Evolutionary conservation across 2,329 filamentous ascomycete species (phyloP).

Genomic region (Fusarium irregulare): DNA sequence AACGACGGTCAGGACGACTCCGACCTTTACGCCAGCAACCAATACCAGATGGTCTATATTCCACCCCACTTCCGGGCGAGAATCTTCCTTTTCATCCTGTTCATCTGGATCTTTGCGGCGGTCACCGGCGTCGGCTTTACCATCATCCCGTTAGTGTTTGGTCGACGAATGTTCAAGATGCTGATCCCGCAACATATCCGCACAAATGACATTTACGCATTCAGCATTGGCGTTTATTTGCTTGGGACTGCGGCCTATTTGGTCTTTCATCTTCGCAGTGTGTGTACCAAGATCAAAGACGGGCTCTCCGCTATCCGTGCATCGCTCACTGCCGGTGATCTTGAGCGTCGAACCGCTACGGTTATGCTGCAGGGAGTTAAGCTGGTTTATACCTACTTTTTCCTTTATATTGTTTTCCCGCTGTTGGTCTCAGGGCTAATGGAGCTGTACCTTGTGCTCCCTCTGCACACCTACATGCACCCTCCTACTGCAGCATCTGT

Average conservation of each 20-base stretch:
- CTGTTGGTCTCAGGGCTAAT: conserved; percentile 81
- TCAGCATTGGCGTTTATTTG: conserved; percentile 88
- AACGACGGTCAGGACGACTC: conserved; percentile 64
- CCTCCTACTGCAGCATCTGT: conserved; percentile 48
- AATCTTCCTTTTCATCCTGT: conserved; percentile 85
- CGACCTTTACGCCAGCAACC: conserved; percentile 66
- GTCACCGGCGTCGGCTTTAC: conserved; percentile 86
- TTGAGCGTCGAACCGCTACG: conserved; percentile 43
- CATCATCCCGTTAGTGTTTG: conserved; percentile 86
- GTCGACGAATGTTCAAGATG: conserved; percentile 79
- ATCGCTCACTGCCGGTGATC: conserved; percentile 39
- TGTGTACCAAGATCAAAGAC: conserved; percentile 49
- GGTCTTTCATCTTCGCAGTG: conserved; percentile 61
- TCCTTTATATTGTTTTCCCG: conserved; percentile 83
- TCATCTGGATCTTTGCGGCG: conserved; percentile 94
- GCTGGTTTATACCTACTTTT: conserved; percentile 79
- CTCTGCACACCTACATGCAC: conserved; percentile 82
- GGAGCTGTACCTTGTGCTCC: conserved; percentile 89
- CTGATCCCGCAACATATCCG: conserved; percentile 77
- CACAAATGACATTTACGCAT: conserved; percentile 96
- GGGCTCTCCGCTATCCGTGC: conserved; percentile 45
- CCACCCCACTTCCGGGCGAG: conserved; percentile 86
- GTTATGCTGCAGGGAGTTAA: conserved; percentile 52
- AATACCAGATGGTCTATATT: conserved; percentile 80
- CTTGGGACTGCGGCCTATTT: conserved; percentile 76